A percentile compares a stretch with the other conserved stretches of the same genome.
Evolutionary conservation across 495 filamentous ascomycete species (phyloP).

Genomic region (Pseudotulostoma volvatum): DNA sequence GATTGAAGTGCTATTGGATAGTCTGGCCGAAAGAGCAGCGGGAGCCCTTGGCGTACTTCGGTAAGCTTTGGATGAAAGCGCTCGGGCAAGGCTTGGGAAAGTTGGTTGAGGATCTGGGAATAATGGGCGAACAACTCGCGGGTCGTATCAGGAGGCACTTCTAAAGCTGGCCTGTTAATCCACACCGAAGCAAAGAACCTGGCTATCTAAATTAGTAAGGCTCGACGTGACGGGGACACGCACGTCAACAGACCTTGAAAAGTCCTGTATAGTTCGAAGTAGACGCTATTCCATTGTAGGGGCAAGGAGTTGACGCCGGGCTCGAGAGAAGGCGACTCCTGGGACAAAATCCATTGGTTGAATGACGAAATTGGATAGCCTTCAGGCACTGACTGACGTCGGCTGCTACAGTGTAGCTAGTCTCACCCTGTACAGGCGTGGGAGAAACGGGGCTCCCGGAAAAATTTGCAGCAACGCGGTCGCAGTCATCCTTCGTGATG

Average conservation of each 20-base stretch:
- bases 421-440: conserved; percentile 9
- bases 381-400: conserved; percentile 5
- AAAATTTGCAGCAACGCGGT: conserved; percentile 4
- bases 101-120: neutral
- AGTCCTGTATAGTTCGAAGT: conserved; percentile 9
- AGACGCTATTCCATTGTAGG: conserved; percentile 8
- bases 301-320: conserved; percentile 4
- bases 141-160: conserved; percentile 5
- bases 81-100: conserved; percentile 3
- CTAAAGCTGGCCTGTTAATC: conserved; percentile 6
- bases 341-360: conserved; percentile 1
- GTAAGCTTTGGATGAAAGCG: conserved; percentile 5
- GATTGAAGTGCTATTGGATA: conserved; percentile 27
- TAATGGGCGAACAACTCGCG: conserved; percentile 4
- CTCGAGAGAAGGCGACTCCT: conserved; percentile 7
- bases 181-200: conserved; percentile 13
- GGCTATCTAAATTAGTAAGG: conserved; percentile 4
- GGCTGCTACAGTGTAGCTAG: conserved; percentile 16
- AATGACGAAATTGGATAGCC: conserved; percentile 11
- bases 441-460: conserved; percentile 7
- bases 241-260: conserved; percentile 9
- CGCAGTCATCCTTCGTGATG: conserved; percentile 6
- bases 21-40: conserved; percentile 14
- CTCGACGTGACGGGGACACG: too few species aligned
- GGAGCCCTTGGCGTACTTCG: conserved; percentile 12